Base-by-base conservation (phyloP, 306 rosid genomes). In the Prunus fruticosa region DNA sequence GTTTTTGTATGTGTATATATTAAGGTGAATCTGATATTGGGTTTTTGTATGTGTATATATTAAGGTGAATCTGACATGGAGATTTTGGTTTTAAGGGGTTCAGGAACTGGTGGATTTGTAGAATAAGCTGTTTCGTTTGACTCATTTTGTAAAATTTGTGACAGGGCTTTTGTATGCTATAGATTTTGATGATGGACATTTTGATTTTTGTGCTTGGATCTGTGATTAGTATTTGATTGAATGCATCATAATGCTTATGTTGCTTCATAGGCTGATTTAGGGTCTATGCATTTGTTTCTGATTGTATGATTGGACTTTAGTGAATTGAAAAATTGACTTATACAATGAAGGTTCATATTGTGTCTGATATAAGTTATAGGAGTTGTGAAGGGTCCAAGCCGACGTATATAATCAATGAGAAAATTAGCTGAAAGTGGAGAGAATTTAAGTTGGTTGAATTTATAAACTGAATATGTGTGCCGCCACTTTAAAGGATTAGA, bases 11-110 rank as follows among this genome's bases (percentile, higher is more conserved):
- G 8, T 8, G 30, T 51, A 41, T 52, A 19, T 27, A 8, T 34
- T 34, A 38, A 65, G 60, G 50, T 53, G 27, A 22, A 63, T 53
- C 25, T 19, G 16, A 60, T 57, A 15, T 4, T 72, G 49, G 43
- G 38, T 3, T 70, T 65, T 38, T 68, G 15, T 20, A 23, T 60
- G 8, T 8, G 30, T 51, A 41, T 52, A 19, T 27, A 8, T 34
- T 34, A 38, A 65, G 60, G 50, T 53, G 27, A 22, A 63, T 53
- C 25, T 19, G 16, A 60, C n/a, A n/a, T 13, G 63, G 10, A 14
- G 45, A 16, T 8, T 73, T 10, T 51, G 45, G 30, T 11, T 49
- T 23, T 32, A 52, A 53, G 66, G 50, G 79, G 56, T 76, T 76
- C 25, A 53, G 47, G 71, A 76, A 67, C 60, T 54, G 51, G 19